These are phyloP conservation scores for Penicillium verrucosum DNA, from an alignment of 2,329 filamentous ascomycete species.

Conservation along the genomic window DNA sequence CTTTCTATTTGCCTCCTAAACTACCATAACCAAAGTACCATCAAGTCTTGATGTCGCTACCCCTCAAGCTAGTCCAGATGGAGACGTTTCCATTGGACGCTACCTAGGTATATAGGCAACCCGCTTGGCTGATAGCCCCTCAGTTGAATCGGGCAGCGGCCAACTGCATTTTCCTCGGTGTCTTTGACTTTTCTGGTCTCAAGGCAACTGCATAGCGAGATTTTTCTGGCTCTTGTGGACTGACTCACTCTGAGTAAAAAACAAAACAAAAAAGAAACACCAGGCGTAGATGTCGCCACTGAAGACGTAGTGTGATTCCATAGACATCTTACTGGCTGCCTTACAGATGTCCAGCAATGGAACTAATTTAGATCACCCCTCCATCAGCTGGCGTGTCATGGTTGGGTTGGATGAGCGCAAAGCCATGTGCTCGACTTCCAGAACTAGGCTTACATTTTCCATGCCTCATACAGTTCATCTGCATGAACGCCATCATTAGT, in stretches of 20 bases:
- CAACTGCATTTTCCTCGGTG: slow-evolving; percentile 13
- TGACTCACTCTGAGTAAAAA: not conserved
- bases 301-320: not conserved
- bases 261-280: not conserved
- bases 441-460: slow-evolving; percentile 12
- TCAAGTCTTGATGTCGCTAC: slow-evolving; percentile 13
- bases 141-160: slow-evolving; percentile 16
- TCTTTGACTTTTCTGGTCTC: not conserved
- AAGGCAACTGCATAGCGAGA: not conserved
- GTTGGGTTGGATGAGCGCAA: slow-evolving; percentile 19
- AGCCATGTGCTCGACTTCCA: slow-evolving; percentile 25
- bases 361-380: slow-evolving; percentile 2
- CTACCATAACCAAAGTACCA: not conserved
- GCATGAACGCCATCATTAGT: slow-evolving; percentile 20
- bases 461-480: slow-evolving; percentile 19
- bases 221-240: not conserved
- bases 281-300: not conserved
- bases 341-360: slow-evolving; percentile 2
- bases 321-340: slow-evolving; percentile 10
- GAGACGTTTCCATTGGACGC: slow-evolving; percentile 14
- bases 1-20: not conserved
- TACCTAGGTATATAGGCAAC: slow-evolving; percentile 11
- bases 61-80: slow-evolving; percentile 27
- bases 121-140: slow-evolving; percentile 13
- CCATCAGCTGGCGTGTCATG: slow-evolving; percentile 7